Percentiles rank a stretch among this genome's conserved stretches.
Conservation (phyloP, 139 green algal species). For the Mesotaenium endlicherianum region DNA sequence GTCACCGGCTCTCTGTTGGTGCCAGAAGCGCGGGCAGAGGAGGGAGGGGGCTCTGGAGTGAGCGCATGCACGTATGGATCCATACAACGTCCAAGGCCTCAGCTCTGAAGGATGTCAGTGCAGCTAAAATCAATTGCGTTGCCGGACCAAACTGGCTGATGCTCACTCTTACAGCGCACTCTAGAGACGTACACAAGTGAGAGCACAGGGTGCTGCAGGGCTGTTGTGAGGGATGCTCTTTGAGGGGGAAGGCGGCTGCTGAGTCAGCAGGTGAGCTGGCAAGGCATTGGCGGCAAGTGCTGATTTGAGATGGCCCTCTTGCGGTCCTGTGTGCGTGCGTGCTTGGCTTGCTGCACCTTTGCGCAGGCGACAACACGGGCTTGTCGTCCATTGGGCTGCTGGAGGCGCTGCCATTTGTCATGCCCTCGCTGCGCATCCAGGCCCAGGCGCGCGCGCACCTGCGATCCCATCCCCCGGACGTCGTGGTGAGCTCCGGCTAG, state of each 20-base stretch:
- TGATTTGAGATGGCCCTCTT: too few species aligned
- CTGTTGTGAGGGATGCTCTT: not conserved
- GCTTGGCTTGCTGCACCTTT: not conserved
- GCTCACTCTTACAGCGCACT: too few species aligned
- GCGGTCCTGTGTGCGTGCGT: constrained; percentile 4
- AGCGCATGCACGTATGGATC: too few species aligned
- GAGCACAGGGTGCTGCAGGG: not conserved
- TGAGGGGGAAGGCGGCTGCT: not conserved
- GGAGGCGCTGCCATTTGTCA: constrained; percentile 50
- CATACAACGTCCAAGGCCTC: too few species aligned
- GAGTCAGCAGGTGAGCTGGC: too few species aligned
- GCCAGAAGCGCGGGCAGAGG: too few species aligned
- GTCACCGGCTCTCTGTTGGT: too few species aligned
- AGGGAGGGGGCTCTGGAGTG: too few species aligned
- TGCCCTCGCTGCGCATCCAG: constrained; percentile 42
- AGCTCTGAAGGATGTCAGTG: too few species aligned
- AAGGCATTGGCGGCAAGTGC: too few species aligned
- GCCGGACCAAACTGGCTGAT: too few species aligned
- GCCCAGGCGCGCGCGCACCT: constrained; percentile 17
- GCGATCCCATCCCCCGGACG: constrained; percentile 26
- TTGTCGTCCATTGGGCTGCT: constrained; percentile 47
- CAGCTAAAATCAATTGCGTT: too few species aligned
- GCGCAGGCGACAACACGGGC: constrained; percentile 41
- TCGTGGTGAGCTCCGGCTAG: constrained; percentile 25
- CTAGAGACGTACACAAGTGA: not conserved